Percentiles rank a stretch among this genome's conserved stretches.
phyloP scores from a whole-genome alignment of 1,284 basidiomycete species.

The Tremellales sp. region DNA sequence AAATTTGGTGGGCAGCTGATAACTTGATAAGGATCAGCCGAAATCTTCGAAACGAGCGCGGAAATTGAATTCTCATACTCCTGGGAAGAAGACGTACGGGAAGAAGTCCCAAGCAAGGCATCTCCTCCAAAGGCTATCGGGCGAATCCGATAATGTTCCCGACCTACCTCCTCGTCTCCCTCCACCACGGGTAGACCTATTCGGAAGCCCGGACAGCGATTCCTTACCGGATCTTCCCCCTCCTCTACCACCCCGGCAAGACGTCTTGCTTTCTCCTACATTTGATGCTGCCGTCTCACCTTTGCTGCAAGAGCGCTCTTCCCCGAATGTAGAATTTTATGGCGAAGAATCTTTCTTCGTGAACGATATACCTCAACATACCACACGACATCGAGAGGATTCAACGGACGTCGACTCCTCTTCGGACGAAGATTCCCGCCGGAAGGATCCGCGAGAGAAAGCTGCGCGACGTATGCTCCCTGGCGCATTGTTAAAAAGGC shows the following conservation, averaged over 20 bases:
- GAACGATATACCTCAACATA: constrained; percentile 6
- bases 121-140: not conserved
- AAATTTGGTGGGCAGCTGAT: too few relatives aligned
- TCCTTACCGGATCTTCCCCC: constrained; percentile 4
- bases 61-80: not conserved
- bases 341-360: constrained; percentile 10
- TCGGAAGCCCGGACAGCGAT: not conserved
- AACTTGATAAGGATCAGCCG: not conserved
- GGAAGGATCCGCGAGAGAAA: constrained; percentile 22
- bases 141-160: not conserved
- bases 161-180: too few relatives aligned
- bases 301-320: too few relatives aligned
- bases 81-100: not conserved
- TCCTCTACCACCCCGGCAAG: not conserved
- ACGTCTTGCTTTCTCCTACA: too few relatives aligned
- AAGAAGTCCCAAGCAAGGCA: not conserved
- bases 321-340: not conserved
- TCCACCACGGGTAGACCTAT: too few relatives aligned
- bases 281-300: too few relatives aligned
- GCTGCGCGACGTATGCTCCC: constrained; percentile 44
- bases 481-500: constrained; percentile 35
- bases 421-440: constrained; percentile 1
- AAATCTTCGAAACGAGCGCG: not conserved
- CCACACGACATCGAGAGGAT: not conserved
- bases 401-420: not conserved